phyloP scores from a whole-genome alignment of 108 stramenopile genomes.

The Fistulifera solaris region DNA sequence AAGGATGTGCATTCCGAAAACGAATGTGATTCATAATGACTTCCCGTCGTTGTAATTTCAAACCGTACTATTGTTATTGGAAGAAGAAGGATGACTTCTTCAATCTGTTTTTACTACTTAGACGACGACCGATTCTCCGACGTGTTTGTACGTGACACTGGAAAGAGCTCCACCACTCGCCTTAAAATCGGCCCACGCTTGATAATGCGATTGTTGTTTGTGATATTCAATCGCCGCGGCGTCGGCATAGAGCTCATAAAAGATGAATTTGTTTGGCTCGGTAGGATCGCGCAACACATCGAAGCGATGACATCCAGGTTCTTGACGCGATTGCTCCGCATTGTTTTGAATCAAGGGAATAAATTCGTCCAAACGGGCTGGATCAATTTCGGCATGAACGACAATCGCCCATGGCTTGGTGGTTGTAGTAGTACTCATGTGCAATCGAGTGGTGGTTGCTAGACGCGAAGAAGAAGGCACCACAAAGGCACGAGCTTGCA shows the following conservation, averaged over 20 bases:
- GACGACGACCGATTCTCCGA: conserved; percentile 47
- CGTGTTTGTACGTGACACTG: conserved; percentile 58
- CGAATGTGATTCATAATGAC: too few relatives aligned
- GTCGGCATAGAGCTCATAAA: conserved; percentile 78
- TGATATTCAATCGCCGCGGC: conserved; percentile 63
- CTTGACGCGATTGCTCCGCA: conserved; percentile 55
- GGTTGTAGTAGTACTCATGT: conserved; percentile 3
- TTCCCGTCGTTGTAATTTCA: too few relatives aligned
- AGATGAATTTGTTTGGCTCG: conserved; percentile 40
- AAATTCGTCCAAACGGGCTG: conserved; percentile 75
- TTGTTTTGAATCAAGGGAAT: conserved; percentile 70
- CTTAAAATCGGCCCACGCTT: conserved; percentile 75
- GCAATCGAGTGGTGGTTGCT: background rate
- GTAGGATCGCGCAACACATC: conserved; percentile 50
- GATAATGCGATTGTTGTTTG: conserved; percentile 75
- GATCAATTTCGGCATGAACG: conserved; percentile 72
- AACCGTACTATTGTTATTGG: too few relatives aligned
- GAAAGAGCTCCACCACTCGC: conserved; percentile 64
- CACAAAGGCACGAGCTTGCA: too few relatives aligned
- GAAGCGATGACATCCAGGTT: conserved; percentile 80
- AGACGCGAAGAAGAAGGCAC: background rate
- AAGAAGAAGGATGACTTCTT: too few relatives aligned
- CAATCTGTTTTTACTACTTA: too few relatives aligned
- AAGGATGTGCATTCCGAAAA: too few relatives aligned
- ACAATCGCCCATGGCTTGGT: conserved; percentile 55